phyloP scores from a whole-genome alignment of 2,329 filamentous ascomycete genomes.

The Metarhizium sp. region DNA sequence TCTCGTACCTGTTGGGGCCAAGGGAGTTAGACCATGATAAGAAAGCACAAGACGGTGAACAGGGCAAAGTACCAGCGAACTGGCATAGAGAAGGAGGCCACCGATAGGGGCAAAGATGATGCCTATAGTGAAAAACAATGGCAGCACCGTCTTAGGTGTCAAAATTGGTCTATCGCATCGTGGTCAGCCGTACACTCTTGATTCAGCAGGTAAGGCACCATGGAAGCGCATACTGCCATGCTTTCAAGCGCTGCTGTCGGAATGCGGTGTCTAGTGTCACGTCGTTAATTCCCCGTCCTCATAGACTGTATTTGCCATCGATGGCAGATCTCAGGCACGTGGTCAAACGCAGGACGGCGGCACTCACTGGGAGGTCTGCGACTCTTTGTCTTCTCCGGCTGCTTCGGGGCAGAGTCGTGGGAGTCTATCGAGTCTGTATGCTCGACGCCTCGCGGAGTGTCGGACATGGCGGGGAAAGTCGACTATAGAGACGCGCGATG shows the following conservation, averaged over 20 bases:
- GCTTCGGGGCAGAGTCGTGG: conserved; percentile 40
- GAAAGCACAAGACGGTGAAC: not conserved
- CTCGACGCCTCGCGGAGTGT: conserved; percentile 33
- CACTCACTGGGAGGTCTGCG: conserved; percentile 77
- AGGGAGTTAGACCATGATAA: conserved; percentile 7
- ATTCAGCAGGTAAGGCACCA: not conserved
- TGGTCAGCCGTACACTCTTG: conserved; percentile 24
- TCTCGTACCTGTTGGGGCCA: conserved; percentile 64
- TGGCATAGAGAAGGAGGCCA: conserved; percentile 77
- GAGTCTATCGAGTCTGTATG: conserved; percentile 45
- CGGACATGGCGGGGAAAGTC: conserved; percentile 33
- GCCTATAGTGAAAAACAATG: conserved; percentile 83
- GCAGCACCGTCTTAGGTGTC: conserved; percentile 86
- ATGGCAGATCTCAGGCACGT: not conserved
- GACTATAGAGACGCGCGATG: conserved; percentile 2
- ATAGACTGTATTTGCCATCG: conserved; percentile 4
- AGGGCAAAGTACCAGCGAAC: conserved; percentile 50
- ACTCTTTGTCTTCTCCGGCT: conserved; percentile 75
- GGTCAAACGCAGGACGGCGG: conserved; percentile 18
- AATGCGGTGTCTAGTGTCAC: conserved; percentile 74
- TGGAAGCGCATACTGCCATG: conserved; percentile 74
- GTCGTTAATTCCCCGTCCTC: conserved; percentile 11
- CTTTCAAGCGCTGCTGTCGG: conserved; percentile 91
- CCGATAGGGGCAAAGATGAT: conserved; percentile 92
- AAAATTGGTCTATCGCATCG: conserved; percentile 64